These are phyloP conservation scores for Lagenaria siceraria DNA, from an alignment of 306 rosid genomes.

Conservation along the genomic window DNA sequence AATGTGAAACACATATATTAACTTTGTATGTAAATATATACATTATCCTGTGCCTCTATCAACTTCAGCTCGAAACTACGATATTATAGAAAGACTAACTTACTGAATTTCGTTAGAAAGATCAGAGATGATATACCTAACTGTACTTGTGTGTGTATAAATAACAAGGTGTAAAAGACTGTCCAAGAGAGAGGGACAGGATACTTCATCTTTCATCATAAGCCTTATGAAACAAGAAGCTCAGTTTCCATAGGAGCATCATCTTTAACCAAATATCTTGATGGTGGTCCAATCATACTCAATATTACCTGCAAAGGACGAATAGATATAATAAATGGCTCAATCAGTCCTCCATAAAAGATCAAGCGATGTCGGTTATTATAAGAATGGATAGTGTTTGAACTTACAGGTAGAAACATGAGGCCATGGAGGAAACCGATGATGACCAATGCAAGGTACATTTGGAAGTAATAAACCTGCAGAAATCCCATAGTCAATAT, in stretches of 20 bases:
- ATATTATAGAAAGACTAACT: background rate
- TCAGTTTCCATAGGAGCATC: background rate
- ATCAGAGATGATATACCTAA: background rate
- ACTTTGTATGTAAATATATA: background rate
- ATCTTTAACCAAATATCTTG: constrained; percentile 11
- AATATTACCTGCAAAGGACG: constrained; percentile 43
- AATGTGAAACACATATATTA: background rate
- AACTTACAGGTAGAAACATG: constrained; percentile 85
- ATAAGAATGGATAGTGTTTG: background rate
- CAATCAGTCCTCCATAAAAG: background rate
- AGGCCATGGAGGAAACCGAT: constrained; percentile 97
- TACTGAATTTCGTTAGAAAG: background rate
- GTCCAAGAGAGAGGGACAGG: background rate
- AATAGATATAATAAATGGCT: background rate
- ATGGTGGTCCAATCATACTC: constrained; percentile 79
- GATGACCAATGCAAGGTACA: constrained; percentile 88
- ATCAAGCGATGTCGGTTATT: background rate
- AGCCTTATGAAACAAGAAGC: constrained; percentile 2
- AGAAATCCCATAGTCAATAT: constrained; percentile 19
- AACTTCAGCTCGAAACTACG: background rate
- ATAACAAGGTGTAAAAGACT: background rate
- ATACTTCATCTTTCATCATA: background rate
- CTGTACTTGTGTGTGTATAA: background rate
- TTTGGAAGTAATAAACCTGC: constrained; percentile 94
- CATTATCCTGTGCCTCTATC: background rate